Base-by-base conservation (phyloP, 2,329 filamentous ascomycete species). In the Stagonosporopsis vannaccii region DNA sequence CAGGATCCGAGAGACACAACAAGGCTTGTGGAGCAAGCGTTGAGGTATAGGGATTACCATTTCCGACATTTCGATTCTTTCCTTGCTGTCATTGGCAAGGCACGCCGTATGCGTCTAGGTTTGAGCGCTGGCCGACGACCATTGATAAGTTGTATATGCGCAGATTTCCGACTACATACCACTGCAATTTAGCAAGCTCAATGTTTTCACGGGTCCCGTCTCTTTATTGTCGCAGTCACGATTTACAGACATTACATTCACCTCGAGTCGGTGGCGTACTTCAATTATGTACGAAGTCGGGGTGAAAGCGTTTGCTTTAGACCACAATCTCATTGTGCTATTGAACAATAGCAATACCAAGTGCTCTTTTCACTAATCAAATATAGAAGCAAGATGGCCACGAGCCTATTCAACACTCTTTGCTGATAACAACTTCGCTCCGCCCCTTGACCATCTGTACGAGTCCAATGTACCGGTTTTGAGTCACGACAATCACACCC, bases 1-100 rank as follows among this genome's bases (percentile, higher is more conserved):
- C 37, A 80, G 80, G 67, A 85, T 88, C 37, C 80, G 84, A 65
- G 83, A 86, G 68, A 84, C 82, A 54, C 81, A 84, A 56, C 79
- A 81, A 60, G 85, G 84, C 2, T 66, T 88, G 62, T 88, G 85
- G 85, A 66, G 66, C 26, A 73, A 72, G 63, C 62, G 70, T 56
- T 73, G 48, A 58, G 39, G 12, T 15, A n/a, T 6, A 15, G n/a
- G 12, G 9, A 17, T 19, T 11, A n/a, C 20, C 6, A 30, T 39
- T 26, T 33, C 23, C 35, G 11, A 8, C 3, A 19, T 39, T 32
- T 37, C 7, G 43, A 23, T 41, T 45, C 17, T 48, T 42, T 46
- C 17, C 36, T 42, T 43, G 28, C 42, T 37, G 13, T 26, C n/a
- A 19, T 6, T 23, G 42, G 47, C 39, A 15, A 22, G 47, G n/a